phyloP scores from a whole-genome alignment of 2,329 filamentous ascomycete species.

The Zasmidium citrigriseum region DNA sequence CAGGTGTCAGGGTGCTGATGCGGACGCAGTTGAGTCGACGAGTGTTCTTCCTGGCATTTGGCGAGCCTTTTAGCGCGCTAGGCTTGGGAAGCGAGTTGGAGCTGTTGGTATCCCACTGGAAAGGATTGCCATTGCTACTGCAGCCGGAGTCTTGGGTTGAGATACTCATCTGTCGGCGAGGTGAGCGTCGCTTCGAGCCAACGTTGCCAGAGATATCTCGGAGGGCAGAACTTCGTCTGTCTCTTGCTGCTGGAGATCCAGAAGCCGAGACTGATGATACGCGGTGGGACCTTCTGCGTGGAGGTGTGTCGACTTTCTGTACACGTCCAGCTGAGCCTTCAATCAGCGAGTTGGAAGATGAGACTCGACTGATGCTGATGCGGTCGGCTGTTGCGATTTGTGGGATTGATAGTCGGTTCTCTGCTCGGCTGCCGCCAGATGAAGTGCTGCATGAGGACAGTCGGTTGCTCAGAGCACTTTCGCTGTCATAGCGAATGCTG shows the following conservation, averaged over 20 bases:
- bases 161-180: conserved; percentile 41
- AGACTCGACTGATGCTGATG: conserved; percentile 37
- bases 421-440: conserved; percentile 23
- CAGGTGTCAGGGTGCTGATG: conserved; percentile 45
- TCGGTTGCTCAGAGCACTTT: conserved; percentile 22
- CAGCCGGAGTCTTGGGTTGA: conserved; percentile 38
- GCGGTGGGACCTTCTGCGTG: conserved; percentile 16
- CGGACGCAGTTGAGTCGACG: conserved; percentile 48
- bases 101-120: conserved; percentile 45
- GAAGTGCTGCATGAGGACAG: conserved; percentile 24
- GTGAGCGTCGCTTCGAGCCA: conserved; percentile 18
- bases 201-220: conserved; percentile 33
- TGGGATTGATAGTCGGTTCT: conserved; percentile 33
- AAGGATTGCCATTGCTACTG: conserved; percentile 49
- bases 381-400: conserved; percentile 38
- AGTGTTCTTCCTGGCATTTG: conserved; percentile 46
- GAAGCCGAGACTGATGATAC: conserved; percentile 37
- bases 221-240: conserved; percentile 28
- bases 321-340: conserved; percentile 25
- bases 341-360: conserved; percentile 31
- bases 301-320: conserved; percentile 38
- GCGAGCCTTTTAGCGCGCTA: conserved; percentile 48
- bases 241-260: conserved; percentile 43
- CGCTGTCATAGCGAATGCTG: conserved; percentile 29
- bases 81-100: conserved; percentile 39